Conservation (phyloP, 2,329 filamentous ascomycete species). For the Paraphoma sp. region DNA sequence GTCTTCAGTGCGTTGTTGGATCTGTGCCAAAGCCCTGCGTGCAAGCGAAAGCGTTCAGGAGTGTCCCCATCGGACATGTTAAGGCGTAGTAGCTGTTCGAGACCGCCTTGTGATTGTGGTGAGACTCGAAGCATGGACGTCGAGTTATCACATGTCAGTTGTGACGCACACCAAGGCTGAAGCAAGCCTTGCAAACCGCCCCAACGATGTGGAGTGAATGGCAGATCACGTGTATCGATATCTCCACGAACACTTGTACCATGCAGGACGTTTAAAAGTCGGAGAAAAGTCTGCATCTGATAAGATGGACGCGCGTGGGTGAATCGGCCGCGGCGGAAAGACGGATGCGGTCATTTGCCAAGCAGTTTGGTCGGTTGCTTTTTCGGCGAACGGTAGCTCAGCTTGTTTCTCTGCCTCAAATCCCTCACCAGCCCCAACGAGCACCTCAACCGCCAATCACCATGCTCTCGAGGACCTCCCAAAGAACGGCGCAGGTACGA, state of each 20-base stretch:
- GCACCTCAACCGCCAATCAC: constrained; percentile 33
- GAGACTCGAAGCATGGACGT: too few relatives aligned
- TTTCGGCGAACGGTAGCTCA: constrained; percentile 43
- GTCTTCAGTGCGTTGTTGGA: too few relatives aligned
- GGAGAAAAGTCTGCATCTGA: constrained; percentile 7
- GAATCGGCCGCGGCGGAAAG: constrained; percentile 20
- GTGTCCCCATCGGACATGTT: too few relatives aligned
- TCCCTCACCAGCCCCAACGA: constrained; percentile 41
- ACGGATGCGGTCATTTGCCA: constrained; percentile 39
- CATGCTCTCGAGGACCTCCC: constrained; percentile 55
- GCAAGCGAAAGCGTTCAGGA: too few relatives aligned
- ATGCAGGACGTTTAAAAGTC: neutral
- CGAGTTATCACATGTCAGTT: constrained; percentile 1
- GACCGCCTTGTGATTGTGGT: too few relatives aligned
- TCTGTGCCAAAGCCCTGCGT: too few relatives aligned
- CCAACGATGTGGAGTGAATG: neutral
- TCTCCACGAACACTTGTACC: neutral
- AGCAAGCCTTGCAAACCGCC: neutral
- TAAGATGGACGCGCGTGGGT: constrained; percentile 13
- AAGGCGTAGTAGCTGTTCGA: too few relatives aligned
- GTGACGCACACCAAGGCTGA: neutral
- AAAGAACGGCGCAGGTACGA: constrained; percentile 58
- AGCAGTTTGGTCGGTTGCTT: constrained; percentile 37
- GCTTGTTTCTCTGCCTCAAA: constrained; percentile 43
- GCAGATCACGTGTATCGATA: neutral